Percentiles rank a stretch among this genome's conserved stretches.
phyloP scores from a whole-genome alignment of 2,329 filamentous ascomycete genomes.

The Tolypocladium capitatum region DNA sequence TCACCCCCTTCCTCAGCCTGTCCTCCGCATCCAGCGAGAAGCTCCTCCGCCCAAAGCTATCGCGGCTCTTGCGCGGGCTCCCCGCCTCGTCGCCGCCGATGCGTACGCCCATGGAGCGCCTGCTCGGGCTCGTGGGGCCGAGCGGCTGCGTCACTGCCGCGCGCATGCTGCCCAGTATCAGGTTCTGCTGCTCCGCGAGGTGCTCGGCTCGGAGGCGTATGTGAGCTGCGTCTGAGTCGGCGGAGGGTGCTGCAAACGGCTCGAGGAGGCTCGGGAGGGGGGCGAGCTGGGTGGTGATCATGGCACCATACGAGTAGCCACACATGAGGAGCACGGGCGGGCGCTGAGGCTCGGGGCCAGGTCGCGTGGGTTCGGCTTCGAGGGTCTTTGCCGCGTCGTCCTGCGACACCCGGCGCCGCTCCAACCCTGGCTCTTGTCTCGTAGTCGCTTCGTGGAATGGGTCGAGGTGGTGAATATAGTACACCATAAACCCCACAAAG shows the following conservation, averaged over 20 bases:
- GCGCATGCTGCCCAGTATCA: constrained; percentile 25
- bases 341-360: not conserved
- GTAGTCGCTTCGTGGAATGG: constrained; percentile 14
- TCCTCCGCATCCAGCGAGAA: constrained; percentile 33
- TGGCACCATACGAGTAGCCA: constrained; percentile 84
- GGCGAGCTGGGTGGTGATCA: constrained; percentile 65
- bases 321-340: constrained; percentile 43
- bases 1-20: constrained; percentile 30
- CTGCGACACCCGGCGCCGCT: not conserved
- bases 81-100: constrained; percentile 36
- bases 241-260: constrained; percentile 38
- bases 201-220: constrained; percentile 57
- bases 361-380: not conserved
- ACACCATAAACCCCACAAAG: constrained; percentile 64
- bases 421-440: not conserved
- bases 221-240: constrained; percentile 49
- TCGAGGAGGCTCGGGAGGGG: constrained; percentile 44
- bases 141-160: constrained; percentile 15
- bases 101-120: constrained; percentile 25
- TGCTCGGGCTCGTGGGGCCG: constrained; percentile 9
- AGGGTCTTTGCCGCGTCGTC: not conserved
- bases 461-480: constrained; percentile 54
- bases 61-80: constrained; percentile 24
- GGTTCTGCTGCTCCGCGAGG: constrained; percentile 50
- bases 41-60: constrained; percentile 16